These are phyloP conservation scores for Mycosphaerella sp. DNA, from an alignment of 2,329 filamentous ascomycete species.

Conservation along the genomic window DNA sequence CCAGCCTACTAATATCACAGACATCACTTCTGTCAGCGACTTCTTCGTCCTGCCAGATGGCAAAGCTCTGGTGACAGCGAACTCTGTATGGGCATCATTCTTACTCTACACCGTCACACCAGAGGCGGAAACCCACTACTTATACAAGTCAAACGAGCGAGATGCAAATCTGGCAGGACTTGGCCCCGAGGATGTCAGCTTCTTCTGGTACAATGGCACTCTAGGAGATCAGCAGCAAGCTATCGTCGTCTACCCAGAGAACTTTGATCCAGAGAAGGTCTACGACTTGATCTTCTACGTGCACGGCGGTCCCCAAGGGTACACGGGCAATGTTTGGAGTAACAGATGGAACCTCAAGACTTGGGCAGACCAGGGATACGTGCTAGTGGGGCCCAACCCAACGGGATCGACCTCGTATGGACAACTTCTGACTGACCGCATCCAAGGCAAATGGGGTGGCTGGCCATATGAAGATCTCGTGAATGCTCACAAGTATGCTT, in stretches of 20 bases:
- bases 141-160: constrained; percentile 23
- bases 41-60: constrained; percentile 22
- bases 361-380: constrained; percentile 31
- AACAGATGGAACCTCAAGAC: constrained; percentile 29
- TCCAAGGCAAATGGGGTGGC: constrained; percentile 22
- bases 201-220: constrained; percentile 25
- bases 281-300: constrained; percentile 29
- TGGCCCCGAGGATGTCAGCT: constrained; percentile 18
- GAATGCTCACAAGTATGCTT: constrained; percentile 20
- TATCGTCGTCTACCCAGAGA: constrained; percentile 23
- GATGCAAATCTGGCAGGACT: constrained; percentile 23
- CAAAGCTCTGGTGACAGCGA: constrained; percentile 20
- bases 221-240: constrained; percentile 24
- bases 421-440: constrained; percentile 27
- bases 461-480: constrained; percentile 26
- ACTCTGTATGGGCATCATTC: constrained; percentile 21
- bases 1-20: constrained; percentile 22
- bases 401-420: constrained; percentile 30
- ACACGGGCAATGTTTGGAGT: constrained; percentile 26
- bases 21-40: constrained; percentile 21
- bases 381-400: constrained; percentile 29
- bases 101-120: constrained; percentile 21
- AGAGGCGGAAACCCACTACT: constrained; percentile 16
- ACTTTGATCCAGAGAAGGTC: constrained; percentile 24
- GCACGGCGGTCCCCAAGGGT: constrained; percentile 30